Base-by-base conservation (phyloP, 2,329 filamentous ascomycete species). In the Ophiostoma ulmi region DNA sequence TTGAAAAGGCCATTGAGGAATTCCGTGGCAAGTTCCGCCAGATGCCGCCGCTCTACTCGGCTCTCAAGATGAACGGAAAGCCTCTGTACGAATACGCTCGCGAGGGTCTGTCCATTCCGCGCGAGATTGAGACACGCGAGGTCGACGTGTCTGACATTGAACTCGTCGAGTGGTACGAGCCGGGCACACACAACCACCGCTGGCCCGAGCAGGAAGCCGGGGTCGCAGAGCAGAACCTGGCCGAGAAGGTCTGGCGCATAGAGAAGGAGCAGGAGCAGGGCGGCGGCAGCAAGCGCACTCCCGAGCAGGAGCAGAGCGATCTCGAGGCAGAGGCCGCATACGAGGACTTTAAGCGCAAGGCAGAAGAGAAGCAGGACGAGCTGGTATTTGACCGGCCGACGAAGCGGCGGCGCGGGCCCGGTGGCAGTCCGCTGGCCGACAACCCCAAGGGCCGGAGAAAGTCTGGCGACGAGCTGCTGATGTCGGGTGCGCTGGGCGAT, bases 1-100 rank as follows among this genome's bases (percentile, higher is more conserved):
- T 98, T 0, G 91, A 97, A 80, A 86, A 91, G 77, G 91, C 90
- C 20, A 81, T 98, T 71, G 84, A 83, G 5, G 81, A 84, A 72
- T 97, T 97, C 79, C 85, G 89, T 55, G 95, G 95, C 20, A 90
- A 90, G 75, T 93, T 93, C 76, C 89, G 91, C 82, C 95, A 99
- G 82, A 89, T 92, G 75, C 95, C 95, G 52, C 94, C 94, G 6
- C 87, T 99, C 26, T 99, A 94, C 80, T 97, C 93, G 39, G 95
- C 95, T 11, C 84, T 98, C 73, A 94, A 94, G 79, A 92, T 97
- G 79, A 88, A 97, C 75, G 95, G 95, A 1, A 97, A 97, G 83
- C 91, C 92, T 44, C 84, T 97, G 67, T 99, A 99, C 78, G 94
- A 99, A 80, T 98, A 98, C 80, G 95, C 95, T 26, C 86, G 95